Evolutionary conservation across 2,329 filamentous ascomycete genomes (phyloP).

Genomic region (Zymoseptoria pseudotritici): DNA sequence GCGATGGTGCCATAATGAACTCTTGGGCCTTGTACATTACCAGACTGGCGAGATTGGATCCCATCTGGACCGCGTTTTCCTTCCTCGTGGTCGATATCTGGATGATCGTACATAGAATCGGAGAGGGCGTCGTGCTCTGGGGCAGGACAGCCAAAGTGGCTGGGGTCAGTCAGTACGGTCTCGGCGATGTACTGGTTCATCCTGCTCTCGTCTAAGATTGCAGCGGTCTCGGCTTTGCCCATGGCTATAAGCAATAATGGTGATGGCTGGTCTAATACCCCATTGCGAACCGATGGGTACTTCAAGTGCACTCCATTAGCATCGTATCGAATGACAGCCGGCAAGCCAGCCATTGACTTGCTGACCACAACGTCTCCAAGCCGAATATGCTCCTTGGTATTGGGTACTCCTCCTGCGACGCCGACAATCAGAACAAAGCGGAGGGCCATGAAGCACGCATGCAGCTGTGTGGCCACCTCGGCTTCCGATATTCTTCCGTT

Average conservation of each 20-base stretch:
- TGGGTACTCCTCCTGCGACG: not conserved
- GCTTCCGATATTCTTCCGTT: not conserved
- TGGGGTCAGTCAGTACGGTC: not conserved
- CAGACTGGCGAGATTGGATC: not conserved
- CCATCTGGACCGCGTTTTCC: not conserved
- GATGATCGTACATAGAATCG: not conserved
- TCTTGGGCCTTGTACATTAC: not conserved
- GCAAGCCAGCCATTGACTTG: not conserved
- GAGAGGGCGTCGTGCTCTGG: not conserved
- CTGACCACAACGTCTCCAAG: not conserved
- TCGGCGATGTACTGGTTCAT: not conserved
- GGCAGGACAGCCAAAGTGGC: not conserved
- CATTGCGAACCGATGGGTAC: not conserved
- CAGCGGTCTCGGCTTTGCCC: not conserved
- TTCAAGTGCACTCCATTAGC: not conserved
- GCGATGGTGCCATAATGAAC: not conserved
- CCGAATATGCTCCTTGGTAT: not conserved
- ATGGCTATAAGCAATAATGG: not conserved
- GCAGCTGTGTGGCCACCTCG: not conserved
- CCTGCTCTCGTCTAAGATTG: not conserved
- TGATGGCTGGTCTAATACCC: not conserved
- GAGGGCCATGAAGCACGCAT: not conserved
- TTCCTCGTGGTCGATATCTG: not conserved
- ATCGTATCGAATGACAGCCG: not conserved
- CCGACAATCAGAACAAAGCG: not conserved